Base-by-base conservation (phyloP, 306 rosid genomes). In the Vigna mungo region DNA sequence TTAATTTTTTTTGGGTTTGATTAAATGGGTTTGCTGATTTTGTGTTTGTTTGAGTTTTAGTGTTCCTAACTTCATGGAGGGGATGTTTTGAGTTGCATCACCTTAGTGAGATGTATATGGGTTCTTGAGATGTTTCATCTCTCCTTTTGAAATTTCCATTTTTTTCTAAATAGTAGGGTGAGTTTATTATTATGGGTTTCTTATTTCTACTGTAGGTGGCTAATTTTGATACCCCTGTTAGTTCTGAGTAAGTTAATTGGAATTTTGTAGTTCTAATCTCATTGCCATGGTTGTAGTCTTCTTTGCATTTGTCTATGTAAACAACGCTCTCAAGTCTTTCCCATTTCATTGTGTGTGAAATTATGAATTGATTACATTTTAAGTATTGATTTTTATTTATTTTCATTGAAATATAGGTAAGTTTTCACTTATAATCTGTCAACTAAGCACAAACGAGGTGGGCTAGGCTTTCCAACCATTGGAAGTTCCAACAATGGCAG, bases 401-500 rank as follows among this genome's bases (percentile, higher is more conserved):
- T 11, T 43, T 30, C 34, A 39, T 37, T 64, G 3, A 61, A 32
- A 61, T 64, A 39, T 39, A 37, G 51, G 49, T 17, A 1, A 9
- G 10, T 37, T 39, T 64, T 39, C 9, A 18, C 13, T 6, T 1
- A 18, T 3, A 36, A 63, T 63, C 39, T 64, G 51, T 64, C 30
- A 64, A 64, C 70, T 37, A 30, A 64, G 30, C 30, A 9, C 12
- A 39, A 64, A 17, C 70, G 10, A 51, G 27, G 51, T 17, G 32
- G 30, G 3, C 41, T 37, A 64, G 25, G 51, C 51, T 64, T 64
- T 64, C 30, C 30, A 39, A 64, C 51, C 41, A 68, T 75, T 44
- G 65, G 56, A 56, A 76, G 65, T 47, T 66, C 41, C 74, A 61
- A 63, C 79, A 61, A 94, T 94, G 98, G 93, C 89, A 77, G 97